Evolutionary conservation across 2,329 filamentous ascomycete genomes (phyloP), one percentile per base, ranked within the genome.

Genomic region (Fusarium redolens): DNA sequence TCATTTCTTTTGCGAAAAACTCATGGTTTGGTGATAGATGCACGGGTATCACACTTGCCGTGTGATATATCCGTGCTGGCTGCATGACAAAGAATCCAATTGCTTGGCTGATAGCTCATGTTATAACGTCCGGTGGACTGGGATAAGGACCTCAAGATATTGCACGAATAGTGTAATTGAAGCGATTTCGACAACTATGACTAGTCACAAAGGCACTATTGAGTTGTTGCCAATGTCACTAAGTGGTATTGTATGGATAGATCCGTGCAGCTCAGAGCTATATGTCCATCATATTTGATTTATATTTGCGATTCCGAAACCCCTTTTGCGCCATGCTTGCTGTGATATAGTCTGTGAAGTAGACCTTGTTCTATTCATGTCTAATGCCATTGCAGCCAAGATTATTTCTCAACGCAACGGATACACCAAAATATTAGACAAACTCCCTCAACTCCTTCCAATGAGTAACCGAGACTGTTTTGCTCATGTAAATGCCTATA

Each of bases 381-480:
- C 33, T 41, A 38, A 51, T 64, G 41, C 60, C 61, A 41, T 28
- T 30, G 38, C 35, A 35, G 47, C 61, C 31, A 48, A 51, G 51
- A 48, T 63, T 18, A 40, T 65, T n/a, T 41, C 31, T 60, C 30
- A 44, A 65, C 25, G 15, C 37, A 37, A 33, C 30, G 47, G 48
- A 52, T 47, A 52, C 38, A 55, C 44, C 33, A 68, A 54, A 60
- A 44, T 22, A 45, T 64, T 65, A 37, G 25, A 50, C 22, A 35
- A 47, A 71, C 69, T 71, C 77, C 74, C 43, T 54, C 56, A 73
- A 79, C 76, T 71, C 77, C 77, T 63, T 45, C 47, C 61, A 62
- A 60, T 69, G 61, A 44, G 25, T 70, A 52, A 55, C 37, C 52
- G 62, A 69, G 65, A 59, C 43, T 71, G 61, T 61, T 66, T 44